phyloP scores from a whole-genome alignment of 768 basidiomycete species.

The Rhizopogon rudus region DNA sequence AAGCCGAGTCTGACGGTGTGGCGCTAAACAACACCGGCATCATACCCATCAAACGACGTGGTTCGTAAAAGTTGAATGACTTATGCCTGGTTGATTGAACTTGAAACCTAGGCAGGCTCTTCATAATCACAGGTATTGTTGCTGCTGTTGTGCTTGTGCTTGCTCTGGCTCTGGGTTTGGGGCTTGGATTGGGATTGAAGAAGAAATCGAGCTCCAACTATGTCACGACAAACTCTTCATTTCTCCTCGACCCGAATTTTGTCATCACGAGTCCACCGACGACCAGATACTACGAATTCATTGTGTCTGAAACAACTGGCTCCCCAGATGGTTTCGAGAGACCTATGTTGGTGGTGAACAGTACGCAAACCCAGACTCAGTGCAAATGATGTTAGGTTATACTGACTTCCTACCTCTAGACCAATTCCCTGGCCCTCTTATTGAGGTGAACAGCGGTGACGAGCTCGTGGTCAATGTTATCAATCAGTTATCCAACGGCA shows the following conservation, averaged over 20 bases:
- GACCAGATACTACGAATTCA: conserved; percentile 40
- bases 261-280: conserved; percentile 23
- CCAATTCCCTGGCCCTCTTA: conserved; percentile 29
- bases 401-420: conserved; percentile 13
- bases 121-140: conserved; percentile 8
- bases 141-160: conserved; percentile 11
- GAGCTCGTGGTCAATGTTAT: conserved; percentile 30
- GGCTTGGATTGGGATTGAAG: conserved; percentile 22
- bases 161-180: conserved; percentile 23
- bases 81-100: not conserved
- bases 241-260: conserved; percentile 25
- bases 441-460: conserved; percentile 32
- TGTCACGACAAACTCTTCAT: conserved; percentile 22
- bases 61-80: not conserved
- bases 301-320: conserved; percentile 31
- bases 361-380: conserved; percentile 13
- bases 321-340: conserved; percentile 38
- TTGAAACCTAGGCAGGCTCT: conserved; percentile 8
- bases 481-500: conserved; percentile 27
- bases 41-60: not conserved
- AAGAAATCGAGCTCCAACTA: conserved; percentile 11
- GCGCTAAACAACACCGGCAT: not conserved
- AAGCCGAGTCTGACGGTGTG: not conserved
- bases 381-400: not conserved
- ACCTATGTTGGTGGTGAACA: conserved; percentile 44